These are phyloP conservation scores for Psilocybe azurescens DNA, from an alignment of 768 basidiomycete species.

Conservation along the genomic window DNA sequence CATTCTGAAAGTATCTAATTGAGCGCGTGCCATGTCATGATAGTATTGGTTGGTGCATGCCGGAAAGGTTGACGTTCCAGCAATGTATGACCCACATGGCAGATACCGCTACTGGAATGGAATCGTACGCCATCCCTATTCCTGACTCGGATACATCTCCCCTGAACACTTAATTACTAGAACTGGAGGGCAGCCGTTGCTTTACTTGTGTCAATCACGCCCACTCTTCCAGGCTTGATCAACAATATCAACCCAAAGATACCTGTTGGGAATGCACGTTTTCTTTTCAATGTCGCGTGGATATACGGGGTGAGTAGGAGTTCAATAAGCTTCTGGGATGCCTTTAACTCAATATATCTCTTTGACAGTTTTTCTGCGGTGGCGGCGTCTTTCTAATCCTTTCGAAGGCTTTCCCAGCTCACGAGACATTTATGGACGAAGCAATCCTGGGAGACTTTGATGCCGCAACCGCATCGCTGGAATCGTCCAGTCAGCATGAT, in stretches of 20 bases:
- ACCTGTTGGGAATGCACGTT: constrained; percentile 58
- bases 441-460: constrained; percentile 37
- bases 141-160: background rate
- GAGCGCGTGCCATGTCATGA: background rate
- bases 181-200: constrained; percentile 85
- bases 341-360: background rate
- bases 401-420: constrained; percentile 45
- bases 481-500: constrained; percentile 18
- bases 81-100: constrained; percentile 82
- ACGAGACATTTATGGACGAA: constrained; percentile 44
- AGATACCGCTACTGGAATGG: constrained; percentile 81
- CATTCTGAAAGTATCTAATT: background rate
- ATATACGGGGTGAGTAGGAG: constrained; percentile 69
- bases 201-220: constrained; percentile 68
- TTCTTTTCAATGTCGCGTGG: constrained; percentile 77
- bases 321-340: background rate
- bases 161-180: constrained; percentile 35
- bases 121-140: constrained; percentile 52
- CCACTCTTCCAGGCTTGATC: constrained; percentile 79
- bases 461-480: constrained; percentile 9
- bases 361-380: constrained; percentile 44
- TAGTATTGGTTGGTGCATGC: constrained; percentile 83
- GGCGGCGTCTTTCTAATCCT: constrained; percentile 39
- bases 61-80: constrained; percentile 77
- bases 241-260: constrained; percentile 73